Conservation (phyloP, 2,329 filamentous ascomycete genomes). For the Macrophomina phaseolina region DNA sequence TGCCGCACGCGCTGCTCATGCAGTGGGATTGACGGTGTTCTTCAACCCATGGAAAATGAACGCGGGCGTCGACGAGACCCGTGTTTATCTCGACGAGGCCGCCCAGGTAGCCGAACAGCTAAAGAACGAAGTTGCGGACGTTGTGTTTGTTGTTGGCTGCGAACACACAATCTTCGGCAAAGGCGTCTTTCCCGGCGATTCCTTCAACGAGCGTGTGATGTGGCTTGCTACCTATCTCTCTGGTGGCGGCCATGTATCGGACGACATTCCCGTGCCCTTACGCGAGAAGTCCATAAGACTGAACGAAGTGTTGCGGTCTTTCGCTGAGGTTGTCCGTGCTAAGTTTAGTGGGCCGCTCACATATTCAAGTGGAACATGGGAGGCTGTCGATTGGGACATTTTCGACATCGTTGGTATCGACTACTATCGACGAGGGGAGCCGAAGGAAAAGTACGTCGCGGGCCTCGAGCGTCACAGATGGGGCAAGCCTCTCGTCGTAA, state of each 20-base stretch:
- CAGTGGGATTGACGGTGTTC: not conserved
- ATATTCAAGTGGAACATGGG: not conserved
- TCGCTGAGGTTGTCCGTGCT: not conserved
- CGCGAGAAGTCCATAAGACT: not conserved
- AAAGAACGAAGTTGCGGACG: not conserved
- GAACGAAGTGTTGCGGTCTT: not conserved
- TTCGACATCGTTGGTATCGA: not conserved
- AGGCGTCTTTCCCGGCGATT: not conserved
- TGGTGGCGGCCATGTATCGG: not conserved
- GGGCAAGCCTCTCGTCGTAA: not conserved
- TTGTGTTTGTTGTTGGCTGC: not conserved
- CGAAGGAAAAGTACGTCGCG: not conserved
- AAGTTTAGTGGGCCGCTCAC: not conserved
- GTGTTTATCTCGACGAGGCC: not conserved
- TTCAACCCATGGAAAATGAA: conserved; percentile 4
- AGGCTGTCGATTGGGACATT: not conserved
- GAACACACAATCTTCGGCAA: not conserved
- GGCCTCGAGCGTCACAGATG: not conserved
- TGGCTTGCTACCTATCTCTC: not conserved
- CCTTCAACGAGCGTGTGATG: not conserved
- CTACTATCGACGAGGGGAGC: not conserved
- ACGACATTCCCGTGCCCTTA: not conserved
- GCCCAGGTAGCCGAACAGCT: not conserved
- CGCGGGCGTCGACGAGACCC: not conserved
- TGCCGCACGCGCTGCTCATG: not conserved